Base-by-base conservation (phyloP, 352 stramenopile genomes). In the Phytopythium oedochilum region DNA sequence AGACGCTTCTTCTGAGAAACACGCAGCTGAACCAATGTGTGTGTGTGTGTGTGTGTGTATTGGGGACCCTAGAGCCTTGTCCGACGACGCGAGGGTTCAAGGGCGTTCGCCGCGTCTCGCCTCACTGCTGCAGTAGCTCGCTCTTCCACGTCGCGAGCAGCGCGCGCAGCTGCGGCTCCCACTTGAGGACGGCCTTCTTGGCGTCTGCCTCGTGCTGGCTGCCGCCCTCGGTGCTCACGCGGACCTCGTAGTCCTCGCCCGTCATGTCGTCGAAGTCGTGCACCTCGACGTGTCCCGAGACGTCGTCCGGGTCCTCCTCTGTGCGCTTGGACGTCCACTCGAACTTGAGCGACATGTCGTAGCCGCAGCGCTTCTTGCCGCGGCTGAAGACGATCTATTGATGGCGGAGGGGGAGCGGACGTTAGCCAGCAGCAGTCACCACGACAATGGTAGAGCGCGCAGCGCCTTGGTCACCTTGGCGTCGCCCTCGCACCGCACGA, bases 191-290 rank as follows among this genome's bases (percentile, higher is more conserved):
- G 18, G 69, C 64, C 53, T 81, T 68, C 60, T 87, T 89, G 26
- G 75, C 81, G 25, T 78, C 75, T 5, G 71, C 44, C 12, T 73
- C 67, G 43, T 80, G 73, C 59, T 87, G 57, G 31, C 70, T 70
- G 51, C 43, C 73, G 14, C 73, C 70, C 25, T 81, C 64, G 1
- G 63, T 60, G 22, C 74, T 86, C 25, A 94, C 70, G 10, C 75
- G 56, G 39, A 92, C 67, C 59, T 92, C 80, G 53, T 83, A 94
- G 20, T 94, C 84, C 29, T 92, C 84, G 20, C 82, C 80, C 56
- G 60, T 88, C 57, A 74, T 92, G 67, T 94, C 84, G 48, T 94
- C 84, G 60, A 94, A 94, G 67, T 92, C 84, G 52, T 90, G 78
- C 31, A 94, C 59, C 63, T 94, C 80, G 18, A 94, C 68, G 49